A percentile compares a stretch with the other conserved stretches of the same genome.
Evolutionary conservation across 345 rosid genomes (phyloP).

Genomic region (Eucalyptus viminalis): DNA sequence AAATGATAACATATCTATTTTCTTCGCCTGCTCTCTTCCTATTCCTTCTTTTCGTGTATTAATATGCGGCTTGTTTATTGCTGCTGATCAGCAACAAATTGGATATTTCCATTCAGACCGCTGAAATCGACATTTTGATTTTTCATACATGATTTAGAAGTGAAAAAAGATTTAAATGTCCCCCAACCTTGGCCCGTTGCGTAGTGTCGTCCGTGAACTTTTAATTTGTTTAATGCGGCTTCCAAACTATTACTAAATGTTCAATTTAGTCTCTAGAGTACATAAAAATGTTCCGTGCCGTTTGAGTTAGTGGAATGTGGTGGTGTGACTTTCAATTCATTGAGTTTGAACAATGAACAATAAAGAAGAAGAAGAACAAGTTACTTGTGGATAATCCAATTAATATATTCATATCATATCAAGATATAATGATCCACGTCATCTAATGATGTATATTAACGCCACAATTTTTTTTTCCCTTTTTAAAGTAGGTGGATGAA

Average conservation of each 20-base stretch:
- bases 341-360: rapidly evolving
- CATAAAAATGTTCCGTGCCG: rapidly evolving
- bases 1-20: background rate
- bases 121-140: background rate
- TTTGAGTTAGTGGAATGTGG: background rate
- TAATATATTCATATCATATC: background rate
- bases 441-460: too few relatives aligned
- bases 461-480: rapidly evolving
- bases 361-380: background rate
- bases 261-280: background rate
- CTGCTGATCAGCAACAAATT: too few relatives aligned
- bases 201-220: rapidly evolving
- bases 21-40: background rate
- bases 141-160: background rate
- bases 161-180: background rate
- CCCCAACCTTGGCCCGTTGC: rapidly evolving
- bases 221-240: too few relatives aligned
- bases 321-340: background rate
- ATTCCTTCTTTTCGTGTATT: background rate
- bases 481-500: background rate
- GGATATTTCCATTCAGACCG: too few relatives aligned
- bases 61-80: background rate
- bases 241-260: rapidly evolving
- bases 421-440: background rate
- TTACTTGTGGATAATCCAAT: too few relatives aligned